Evolutionary conservation across 2,329 filamentous ascomycete genomes (phyloP), one percentile per base, ranked within the genome.

Genomic region (Chaetomiaceae sp.): DNA sequence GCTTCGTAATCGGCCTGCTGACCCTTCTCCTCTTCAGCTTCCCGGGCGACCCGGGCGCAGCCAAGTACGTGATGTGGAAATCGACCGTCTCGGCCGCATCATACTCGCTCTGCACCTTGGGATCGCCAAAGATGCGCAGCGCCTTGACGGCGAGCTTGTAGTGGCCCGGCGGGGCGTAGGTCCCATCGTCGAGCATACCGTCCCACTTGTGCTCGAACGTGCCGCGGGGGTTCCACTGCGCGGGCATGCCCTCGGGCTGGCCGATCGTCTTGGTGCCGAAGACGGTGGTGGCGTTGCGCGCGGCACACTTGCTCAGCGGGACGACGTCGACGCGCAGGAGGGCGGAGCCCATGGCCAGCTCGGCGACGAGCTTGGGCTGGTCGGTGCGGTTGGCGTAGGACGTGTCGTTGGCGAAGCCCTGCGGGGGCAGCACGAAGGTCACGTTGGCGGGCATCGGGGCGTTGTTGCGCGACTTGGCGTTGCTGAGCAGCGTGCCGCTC

Each of bases 61-160:
- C 25, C 23, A 51, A 23, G 25, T 80, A 81, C 33, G 63, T 62
- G 44, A 81, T 73, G n/a, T 64, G 61, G 54, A 82, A 78, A 1
- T 67, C 50, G 0, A 64, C 61, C 10, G 75, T 71, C 59, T 74
- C 69, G 20, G 64, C 62, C 1, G 66, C 61, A 23, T 81, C 77
- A 65, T 77, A 82, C 44, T 81, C 75, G 4, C 64, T 65, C 2
- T 67, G 55, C 51, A 73, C 68, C 13, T 66, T 63, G 30, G 66
- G 64, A 52, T 81, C 69, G 5, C 79, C 79, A 61, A 76, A 79
- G 54, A 82, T 72, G 54, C 71, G 72, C 57, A 82, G 64, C 2
- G 77, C 74, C 52, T 71, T 71, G 27, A 80, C 67, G 1, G 68
- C 67, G 45, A 81, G 67, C 64, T 73, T 75, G 65, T 82, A 82